Base-by-base conservation (phyloP, 768 basidiomycete genomes). In the Amanita rubescens region DNA sequence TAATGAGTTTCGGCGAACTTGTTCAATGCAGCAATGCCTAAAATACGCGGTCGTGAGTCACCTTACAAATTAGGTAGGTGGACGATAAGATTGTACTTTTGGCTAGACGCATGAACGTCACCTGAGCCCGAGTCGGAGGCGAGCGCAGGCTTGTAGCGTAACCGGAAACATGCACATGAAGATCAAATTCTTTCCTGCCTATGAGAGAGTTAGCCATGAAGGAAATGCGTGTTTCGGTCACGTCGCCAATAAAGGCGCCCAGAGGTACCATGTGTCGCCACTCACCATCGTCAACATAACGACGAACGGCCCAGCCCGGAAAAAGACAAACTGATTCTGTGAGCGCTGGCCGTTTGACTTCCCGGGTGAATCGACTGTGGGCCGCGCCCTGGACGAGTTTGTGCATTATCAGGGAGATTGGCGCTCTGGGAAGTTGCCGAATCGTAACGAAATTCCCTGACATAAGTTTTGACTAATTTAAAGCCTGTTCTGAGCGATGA, bases 291-390 rank as follows among this genome's bases (percentile, higher is more conserved):
- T 54, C 60, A 14, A 57, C 66, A 61, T 79, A 81, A 25, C 78
- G 68, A 49, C 79, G 72, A 5, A 78, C 75, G 2, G 89, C 90
- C 87, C 89, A 93, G 2, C 90, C 88, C 4, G 90, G 90, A 67
- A 92, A 91, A 20, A 90, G 62, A 15, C 75, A 71, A 3, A 87
- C 61, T 37, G 72, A 71, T 58, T 86, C 83, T 32, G 24, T 55
- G 7, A 37, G 38, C 27, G n/a, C 17, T 20, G 35, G 2, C 3
- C 2, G 9, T 15, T 14, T 53, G 17, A 32, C 17, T 14, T 37
- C 43, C 33, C 35, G 25, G 1, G 42, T 3, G 1, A 11, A 15
- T 19, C 32, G 35, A n/a, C 9, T 44, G 30, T 42, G 30, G 15
- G 30, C 5, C 14, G 5, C 6, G 33, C 19, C 34, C 5, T n/a